Percentiles rank a stretch among this genome's conserved stretches.
These are phyloP conservation scores for Stromatinia cepivora DNA, from an alignment of 2,329 filamentous ascomycete species.

Conservation along the genomic window DNA sequence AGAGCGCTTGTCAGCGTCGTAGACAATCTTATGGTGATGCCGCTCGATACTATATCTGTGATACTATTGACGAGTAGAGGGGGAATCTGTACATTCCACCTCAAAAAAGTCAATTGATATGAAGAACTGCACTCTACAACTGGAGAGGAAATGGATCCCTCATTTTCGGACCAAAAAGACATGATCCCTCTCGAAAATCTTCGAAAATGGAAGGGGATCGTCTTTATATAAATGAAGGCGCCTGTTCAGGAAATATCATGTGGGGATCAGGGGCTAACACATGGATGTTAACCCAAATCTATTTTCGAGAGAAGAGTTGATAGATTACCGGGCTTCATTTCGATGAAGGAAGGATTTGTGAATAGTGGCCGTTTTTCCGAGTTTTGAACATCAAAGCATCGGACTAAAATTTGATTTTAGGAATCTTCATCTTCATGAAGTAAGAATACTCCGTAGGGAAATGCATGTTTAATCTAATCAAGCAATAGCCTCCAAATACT, in stretches of 20 bases:
- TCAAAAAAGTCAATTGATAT: background rate
- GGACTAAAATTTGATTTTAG: background rate
- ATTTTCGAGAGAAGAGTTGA: background rate
- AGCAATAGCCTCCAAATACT: too few species aligned
- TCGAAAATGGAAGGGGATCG: background rate
- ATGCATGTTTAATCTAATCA: too few species aligned
- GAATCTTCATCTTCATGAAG: too few species aligned
- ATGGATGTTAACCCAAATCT: too few species aligned
- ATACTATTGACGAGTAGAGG: background rate
- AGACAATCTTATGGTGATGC: background rate
- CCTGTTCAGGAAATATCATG: background rate
- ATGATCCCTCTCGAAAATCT: background rate
- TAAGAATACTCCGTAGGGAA: too few species aligned
- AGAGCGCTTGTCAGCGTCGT: too few species aligned
- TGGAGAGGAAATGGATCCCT: background rate
- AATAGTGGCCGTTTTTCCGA: background rate
- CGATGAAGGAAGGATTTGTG: background rate
- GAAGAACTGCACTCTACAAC: background rate
- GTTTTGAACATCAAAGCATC: background rate
- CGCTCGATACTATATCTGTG: background rate
- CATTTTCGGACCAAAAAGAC: background rate
- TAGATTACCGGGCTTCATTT: background rate
- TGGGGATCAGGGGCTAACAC: conserved; percentile 5
- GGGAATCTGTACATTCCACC: background rate
- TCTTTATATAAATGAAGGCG: background rate